Evolutionary conservation across 352 stramenopile species (phyloP), one percentile per base, ranked within the genome.

Genomic region (Phytophthora ohioensis): DNA sequence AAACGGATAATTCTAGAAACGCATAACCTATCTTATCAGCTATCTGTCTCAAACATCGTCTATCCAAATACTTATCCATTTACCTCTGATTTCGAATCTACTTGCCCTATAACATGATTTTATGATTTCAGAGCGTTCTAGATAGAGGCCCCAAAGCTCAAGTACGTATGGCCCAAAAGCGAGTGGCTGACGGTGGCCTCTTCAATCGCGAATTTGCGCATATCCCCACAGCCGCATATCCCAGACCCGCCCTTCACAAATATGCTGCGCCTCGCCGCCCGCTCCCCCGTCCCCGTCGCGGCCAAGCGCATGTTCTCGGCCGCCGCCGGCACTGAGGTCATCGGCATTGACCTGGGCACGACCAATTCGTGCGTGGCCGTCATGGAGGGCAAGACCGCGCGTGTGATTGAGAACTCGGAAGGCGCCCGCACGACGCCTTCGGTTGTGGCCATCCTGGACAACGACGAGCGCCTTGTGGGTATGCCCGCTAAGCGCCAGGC

Each of bases 301-400:
- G 53, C 56, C 51, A 79, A 81, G 73, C 81, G 81, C 71, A 81
- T 84, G 64, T 85, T 89, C 69, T 86, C 81, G 32, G 75, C 78
- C 39, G 79, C 79, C 39, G 71, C 76, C 13, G 76, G 75, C 62
- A 74, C 68, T 31, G 79, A 85, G 54, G 80, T 88, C 43, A 98
- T 99, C 69, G 97, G 97, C 49, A 99, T 99, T 78, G 97, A 99
- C 91, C 84, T 99, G 48, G 97, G 97, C 57, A 99, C 97, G 30
- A 99, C 97, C 47, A 99, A 99, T 86, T 99, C 93, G 35, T 99
- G 97, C 45, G 80, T 88, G 32, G 80, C 78, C 49, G 78, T 85
- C 15, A 85, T 85, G 80, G 78, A 88, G 60, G 78, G 78, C 63
- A 85, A 97, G 48, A 97, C 81, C 65, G 80, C 97, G n/a, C 93